Percentiles rank a stretch among this genome's conserved stretches.
phyloP scores from a whole-genome alignment of 1,139 yeast species.

The Suhomyces yuchorum region DNA sequence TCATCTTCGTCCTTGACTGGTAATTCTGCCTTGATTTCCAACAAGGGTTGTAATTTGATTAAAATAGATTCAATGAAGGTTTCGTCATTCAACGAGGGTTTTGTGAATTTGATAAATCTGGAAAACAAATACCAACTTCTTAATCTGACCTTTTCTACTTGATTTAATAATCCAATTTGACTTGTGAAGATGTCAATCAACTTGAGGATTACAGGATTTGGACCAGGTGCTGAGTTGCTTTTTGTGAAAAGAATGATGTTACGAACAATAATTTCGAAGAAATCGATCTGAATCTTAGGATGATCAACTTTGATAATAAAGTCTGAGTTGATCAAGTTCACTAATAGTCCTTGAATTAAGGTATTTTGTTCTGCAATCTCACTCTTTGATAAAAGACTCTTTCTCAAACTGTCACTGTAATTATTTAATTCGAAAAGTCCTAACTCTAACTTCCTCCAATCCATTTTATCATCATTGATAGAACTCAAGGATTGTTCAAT shows the following conservation, averaged over 20 bases:
- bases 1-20: conserved; percentile 56
- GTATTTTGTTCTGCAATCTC: conserved; percentile 58
- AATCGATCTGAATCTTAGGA: conserved; percentile 75
- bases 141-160: conserved; percentile 68
- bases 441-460: conserved; percentile 84
- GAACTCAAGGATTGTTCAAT: conserved; percentile 60
- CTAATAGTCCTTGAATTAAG: conserved; percentile 58
- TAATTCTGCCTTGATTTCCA: conserved; percentile 60
- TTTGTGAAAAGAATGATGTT: conserved; percentile 62
- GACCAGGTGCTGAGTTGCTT: conserved; percentile 35
- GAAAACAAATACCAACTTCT: conserved; percentile 91
- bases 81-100: conserved; percentile 55
- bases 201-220: conserved; percentile 49
- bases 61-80: conserved; percentile 40
- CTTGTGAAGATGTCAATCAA: conserved; percentile 79
- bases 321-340: conserved; percentile 63
- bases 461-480: conserved; percentile 26
- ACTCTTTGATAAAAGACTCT: conserved; percentile 65
- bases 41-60: conserved; percentile 48
- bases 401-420: conserved; percentile 78
- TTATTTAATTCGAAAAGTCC: conserved; percentile 81
- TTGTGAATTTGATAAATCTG: conserved; percentile 76
- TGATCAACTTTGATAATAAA: conserved; percentile 58
- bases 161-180: conserved; percentile 77
- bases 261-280: conserved; percentile 82